Evolutionary conservation across 2,329 filamentous ascomycete species (phyloP).

Genomic region (Aspergillus sergii): DNA sequence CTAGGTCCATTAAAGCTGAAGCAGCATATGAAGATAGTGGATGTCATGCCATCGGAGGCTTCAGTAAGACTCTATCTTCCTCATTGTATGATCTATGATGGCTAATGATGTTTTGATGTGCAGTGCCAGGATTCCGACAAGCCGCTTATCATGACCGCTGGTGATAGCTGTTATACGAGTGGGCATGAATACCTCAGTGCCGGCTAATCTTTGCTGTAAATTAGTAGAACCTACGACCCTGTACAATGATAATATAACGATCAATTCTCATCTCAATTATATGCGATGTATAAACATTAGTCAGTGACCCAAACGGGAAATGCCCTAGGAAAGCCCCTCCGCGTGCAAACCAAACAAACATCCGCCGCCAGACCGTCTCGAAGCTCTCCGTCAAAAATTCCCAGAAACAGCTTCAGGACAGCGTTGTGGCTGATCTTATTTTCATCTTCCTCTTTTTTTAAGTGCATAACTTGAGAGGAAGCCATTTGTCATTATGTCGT

Average conservation of each 20-base stretch:
- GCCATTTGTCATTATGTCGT: constrained; percentile 69
- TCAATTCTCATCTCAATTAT: neutral
- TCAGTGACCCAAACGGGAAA: constrained; percentile 12
- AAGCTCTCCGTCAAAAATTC: constrained; percentile 41
- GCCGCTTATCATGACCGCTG: constrained; percentile 18
- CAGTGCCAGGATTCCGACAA: constrained; percentile 27
- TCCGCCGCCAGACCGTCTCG: constrained; percentile 29
- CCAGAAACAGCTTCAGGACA: constrained; percentile 32
- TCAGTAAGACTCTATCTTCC: constrained; percentile 27
- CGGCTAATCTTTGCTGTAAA: neutral
- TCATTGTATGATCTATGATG: neutral
- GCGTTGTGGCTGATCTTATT: constrained; percentile 15
- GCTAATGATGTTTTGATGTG: constrained; percentile 4
- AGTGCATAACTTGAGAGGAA: constrained; percentile 22
- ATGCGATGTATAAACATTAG: neutral
- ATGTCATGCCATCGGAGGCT: constrained; percentile 33
- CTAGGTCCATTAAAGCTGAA: constrained; percentile 45
- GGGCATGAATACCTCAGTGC: neutral
- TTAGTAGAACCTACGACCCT: neutral
- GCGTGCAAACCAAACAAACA: constrained; percentile 45
- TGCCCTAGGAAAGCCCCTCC: constrained; percentile 29
- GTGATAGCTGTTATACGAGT: constrained; percentile 8
- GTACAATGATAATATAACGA: constrained; percentile 1
- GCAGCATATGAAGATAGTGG: constrained; percentile 42
- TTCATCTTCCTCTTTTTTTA: constrained; percentile 12